phyloP scores from a whole-genome alignment of 257 asterid genomes.

The Plantago major region DNA sequence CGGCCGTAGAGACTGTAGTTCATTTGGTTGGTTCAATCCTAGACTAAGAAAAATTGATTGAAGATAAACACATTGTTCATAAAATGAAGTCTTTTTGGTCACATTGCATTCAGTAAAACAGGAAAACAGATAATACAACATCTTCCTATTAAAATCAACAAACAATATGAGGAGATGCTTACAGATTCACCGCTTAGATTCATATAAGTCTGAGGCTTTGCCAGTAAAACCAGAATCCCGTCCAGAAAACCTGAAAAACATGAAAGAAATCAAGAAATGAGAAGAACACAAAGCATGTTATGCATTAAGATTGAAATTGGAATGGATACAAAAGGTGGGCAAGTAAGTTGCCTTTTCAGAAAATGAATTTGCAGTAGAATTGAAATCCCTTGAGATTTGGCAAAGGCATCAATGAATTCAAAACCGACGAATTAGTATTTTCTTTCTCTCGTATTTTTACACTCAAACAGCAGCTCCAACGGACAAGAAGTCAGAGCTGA shows the following conservation, averaged over 20 bases:
- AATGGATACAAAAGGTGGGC: neutral
- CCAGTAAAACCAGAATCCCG: conserved; percentile 72
- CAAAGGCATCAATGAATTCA: conserved; percentile 83
- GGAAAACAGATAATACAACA: neutral
- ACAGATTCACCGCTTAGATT: conserved; percentile 93
- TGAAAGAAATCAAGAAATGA: neutral
- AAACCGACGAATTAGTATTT: conserved; percentile 62
- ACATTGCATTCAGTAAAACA: no score
- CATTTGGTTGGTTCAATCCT: conserved; percentile 24
- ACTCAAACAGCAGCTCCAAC: no score
- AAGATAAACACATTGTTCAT: no score
- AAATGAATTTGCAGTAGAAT: conserved; percentile 84
- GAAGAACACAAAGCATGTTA: neutral
- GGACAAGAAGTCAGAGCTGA: no score
- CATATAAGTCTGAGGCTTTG: conserved; percentile 95
- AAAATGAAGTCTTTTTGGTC: no score
- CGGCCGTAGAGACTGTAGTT: conserved; percentile 50
- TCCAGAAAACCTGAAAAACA: conserved; percentile 56
- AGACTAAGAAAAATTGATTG: no score
- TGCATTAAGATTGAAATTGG: neutral
- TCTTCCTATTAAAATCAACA: neutral
- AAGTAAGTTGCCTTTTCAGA: conserved; percentile 70
- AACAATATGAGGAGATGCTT: conserved; percentile 19
- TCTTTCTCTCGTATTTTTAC: no score
- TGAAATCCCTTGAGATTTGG: conserved; percentile 51